These are phyloP conservation scores for Penstemon davidsonii DNA, from an alignment of 257 asterid genomes.

Conservation along the genomic window DNA sequence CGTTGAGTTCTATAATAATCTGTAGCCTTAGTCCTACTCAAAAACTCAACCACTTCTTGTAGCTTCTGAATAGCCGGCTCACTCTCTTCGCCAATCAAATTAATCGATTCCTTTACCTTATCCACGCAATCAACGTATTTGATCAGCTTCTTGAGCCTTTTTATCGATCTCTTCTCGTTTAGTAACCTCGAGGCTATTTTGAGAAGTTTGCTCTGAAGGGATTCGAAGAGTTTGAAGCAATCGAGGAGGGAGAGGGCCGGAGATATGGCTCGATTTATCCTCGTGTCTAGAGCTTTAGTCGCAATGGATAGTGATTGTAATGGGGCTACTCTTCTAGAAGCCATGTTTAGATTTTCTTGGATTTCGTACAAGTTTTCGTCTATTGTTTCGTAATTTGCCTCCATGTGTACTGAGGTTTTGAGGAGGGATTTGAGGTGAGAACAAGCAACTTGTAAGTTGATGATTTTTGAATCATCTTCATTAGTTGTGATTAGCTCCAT, in stretches of 20 bases:
- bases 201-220: constrained; percentile 57
- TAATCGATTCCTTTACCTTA: constrained; percentile 43
- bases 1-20: constrained; percentile 60
- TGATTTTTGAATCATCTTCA: constrained; percentile 42
- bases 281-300: constrained; percentile 63
- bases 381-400: constrained; percentile 38
- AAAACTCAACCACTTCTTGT: constrained; percentile 82
- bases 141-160: constrained; percentile 48
- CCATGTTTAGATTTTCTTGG: constrained; percentile 38
- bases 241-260: constrained; percentile 68
- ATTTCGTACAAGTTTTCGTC: constrained; percentile 39
- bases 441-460: constrained; percentile 39
- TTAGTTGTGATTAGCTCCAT: constrained; percentile 34
- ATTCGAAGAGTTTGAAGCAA: constrained; percentile 62
- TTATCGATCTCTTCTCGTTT: constrained; percentile 39
- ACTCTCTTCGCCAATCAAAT: constrained; percentile 51
- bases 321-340: constrained; percentile 63
- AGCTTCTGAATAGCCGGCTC: constrained; percentile 75
- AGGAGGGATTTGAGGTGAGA: constrained; percentile 51
- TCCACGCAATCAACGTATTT: constrained; percentile 63
- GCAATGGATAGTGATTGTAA: constrained; percentile 76
- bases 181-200: constrained; percentile 39
- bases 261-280: constrained; percentile 70
- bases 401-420: constrained; percentile 40
- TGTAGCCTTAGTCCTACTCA: constrained; percentile 85